Conservation (phyloP, 805 yeast genomes). For the Metschnikowia anglica region DNA sequence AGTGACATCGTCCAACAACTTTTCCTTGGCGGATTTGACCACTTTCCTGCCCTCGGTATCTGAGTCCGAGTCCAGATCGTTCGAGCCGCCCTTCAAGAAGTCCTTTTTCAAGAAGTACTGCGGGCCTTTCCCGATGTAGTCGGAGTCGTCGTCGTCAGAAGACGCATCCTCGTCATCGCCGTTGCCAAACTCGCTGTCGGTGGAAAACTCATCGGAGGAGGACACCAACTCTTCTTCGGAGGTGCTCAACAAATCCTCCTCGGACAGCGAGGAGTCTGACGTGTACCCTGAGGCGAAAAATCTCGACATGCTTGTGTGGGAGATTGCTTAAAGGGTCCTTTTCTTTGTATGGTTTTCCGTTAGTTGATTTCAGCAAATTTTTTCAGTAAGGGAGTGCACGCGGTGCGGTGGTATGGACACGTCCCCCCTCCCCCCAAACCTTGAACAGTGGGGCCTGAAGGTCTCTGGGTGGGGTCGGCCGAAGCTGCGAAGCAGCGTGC, state of each 20-base stretch:
- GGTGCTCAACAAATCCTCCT: slow-evolving; percentile 50
- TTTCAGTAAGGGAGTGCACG: slow-evolving; percentile 14
- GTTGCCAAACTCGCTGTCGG: slow-evolving; percentile 54
- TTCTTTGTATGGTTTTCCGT: slow-evolving; percentile 3
- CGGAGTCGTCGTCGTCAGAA: slow-evolving; percentile 33
- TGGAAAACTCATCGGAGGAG: slow-evolving; percentile 42
- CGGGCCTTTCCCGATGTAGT: slow-evolving; percentile 45
- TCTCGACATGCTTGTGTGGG: slow-evolving; percentile 66
- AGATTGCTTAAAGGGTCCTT: slow-evolving; percentile 5
- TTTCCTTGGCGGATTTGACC: slow-evolving; percentile 91
- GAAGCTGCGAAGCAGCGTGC: no score
- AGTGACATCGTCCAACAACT: slow-evolving; percentile 83
- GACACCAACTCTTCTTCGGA: slow-evolving; percentile 63
- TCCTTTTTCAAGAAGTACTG: slow-evolving; percentile 54
- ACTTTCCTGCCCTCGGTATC: slow-evolving; percentile 78
- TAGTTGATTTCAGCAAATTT: slow-evolving; percentile 12
- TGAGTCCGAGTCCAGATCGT: slow-evolving; percentile 43
- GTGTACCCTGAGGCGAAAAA: slow-evolving; percentile 72
- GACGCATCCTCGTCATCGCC: slow-evolving; percentile 28
- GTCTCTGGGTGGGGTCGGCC: not conserved
- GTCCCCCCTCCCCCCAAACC: slow-evolving; percentile 1
- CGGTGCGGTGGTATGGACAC: slow-evolving; percentile 16
- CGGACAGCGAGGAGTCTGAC: slow-evolving; percentile 54
- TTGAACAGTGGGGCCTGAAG: not conserved
- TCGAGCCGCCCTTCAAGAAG: slow-evolving; percentile 42